These are phyloP conservation scores for Amanita rubescens DNA, from an alignment of 768 basidiomycete species.

Conservation along the genomic window DNA sequence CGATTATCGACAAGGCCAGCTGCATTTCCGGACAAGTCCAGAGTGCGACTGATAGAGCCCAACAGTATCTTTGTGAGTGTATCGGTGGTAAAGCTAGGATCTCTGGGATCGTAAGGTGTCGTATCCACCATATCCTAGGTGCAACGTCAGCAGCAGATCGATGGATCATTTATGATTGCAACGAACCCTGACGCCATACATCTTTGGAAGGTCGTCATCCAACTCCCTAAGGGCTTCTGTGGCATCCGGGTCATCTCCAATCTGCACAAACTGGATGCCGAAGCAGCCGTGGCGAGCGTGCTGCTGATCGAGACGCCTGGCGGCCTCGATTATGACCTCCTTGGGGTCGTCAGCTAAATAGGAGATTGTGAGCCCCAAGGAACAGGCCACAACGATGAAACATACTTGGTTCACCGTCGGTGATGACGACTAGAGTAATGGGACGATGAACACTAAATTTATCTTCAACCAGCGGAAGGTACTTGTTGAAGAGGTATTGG, in stretches of 20 bases:
- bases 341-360: slow-evolving; percentile 44
- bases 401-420: slow-evolving; percentile 58
- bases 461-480: slow-evolving; percentile 14
- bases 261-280: slow-evolving; percentile 68
- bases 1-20: not conserved
- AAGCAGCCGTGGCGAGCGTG: slow-evolving; percentile 38
- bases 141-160: not conserved
- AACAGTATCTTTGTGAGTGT: slow-evolving; percentile 55
- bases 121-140: slow-evolving; percentile 68
- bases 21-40: not conserved
- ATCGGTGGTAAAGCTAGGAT: slow-evolving; percentile 26
- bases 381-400: not conserved
- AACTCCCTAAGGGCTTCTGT: slow-evolving; percentile 43
- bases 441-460: slow-evolving; percentile 18
- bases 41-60: slow-evolving; percentile 55
- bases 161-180: not conserved
- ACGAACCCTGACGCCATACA: slow-evolving; percentile 20
- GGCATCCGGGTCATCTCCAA: slow-evolving; percentile 38
- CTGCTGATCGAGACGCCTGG: slow-evolving; percentile 42
- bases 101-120: slow-evolving; percentile 34
- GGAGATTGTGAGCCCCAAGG: not conserved
- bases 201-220: slow-evolving; percentile 47
- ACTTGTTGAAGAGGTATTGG: slow-evolving; percentile 11
- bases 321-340: slow-evolving; percentile 37
- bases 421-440: slow-evolving; percentile 52